These are phyloP conservation scores for Leccinum boreale DNA, from an alignment of 768 basidiomycete species.

Conservation along the genomic window DNA sequence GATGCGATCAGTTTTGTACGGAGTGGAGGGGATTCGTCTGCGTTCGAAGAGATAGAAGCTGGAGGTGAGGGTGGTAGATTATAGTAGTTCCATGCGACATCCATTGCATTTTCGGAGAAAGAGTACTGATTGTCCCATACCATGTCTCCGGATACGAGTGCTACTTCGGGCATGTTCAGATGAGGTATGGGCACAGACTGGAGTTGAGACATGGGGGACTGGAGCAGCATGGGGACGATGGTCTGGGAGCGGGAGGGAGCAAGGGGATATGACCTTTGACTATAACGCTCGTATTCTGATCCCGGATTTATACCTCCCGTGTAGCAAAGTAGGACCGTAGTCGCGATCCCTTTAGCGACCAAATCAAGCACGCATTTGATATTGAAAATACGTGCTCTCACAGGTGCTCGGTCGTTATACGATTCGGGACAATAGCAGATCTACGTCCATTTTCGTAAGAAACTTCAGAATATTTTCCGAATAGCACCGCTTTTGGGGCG, in stretches of 20 bases:
- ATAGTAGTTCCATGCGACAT: slow-evolving; percentile 50
- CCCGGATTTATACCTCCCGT: slow-evolving; percentile 33
- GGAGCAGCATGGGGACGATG: slow-evolving; percentile 10
- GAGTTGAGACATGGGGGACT: slow-evolving; percentile 18
- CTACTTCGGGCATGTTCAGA: slow-evolving; percentile 55
- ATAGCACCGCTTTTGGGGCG: slow-evolving; percentile 15
- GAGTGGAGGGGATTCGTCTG: slow-evolving; percentile 45
- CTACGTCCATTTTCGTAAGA: slow-evolving; percentile 25
- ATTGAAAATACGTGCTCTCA: slow-evolving; percentile 32
- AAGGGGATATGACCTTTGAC: slow-evolving; percentile 19
- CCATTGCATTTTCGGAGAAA: slow-evolving; percentile 34
- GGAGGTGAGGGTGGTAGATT: slow-evolving; percentile 49
- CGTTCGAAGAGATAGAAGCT: slow-evolving; percentile 41
- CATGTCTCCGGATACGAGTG: slow-evolving; percentile 48
- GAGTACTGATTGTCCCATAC: slow-evolving; percentile 46
- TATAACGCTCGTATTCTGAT: slow-evolving; percentile 16
- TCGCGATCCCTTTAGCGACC: slow-evolving; percentile 28
- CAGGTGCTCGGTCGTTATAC: slow-evolving; percentile 31
- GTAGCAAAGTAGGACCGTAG: slow-evolving; percentile 26
- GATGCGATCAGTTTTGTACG: slow-evolving; percentile 49
- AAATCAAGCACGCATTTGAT: slow-evolving; percentile 33
- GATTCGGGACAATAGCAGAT: slow-evolving; percentile 26
- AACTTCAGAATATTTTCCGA: slow-evolving; percentile 16
- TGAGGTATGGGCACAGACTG: slow-evolving; percentile 51
- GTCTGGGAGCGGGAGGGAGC: slow-evolving; percentile 8